Evolutionary conservation across 2,329 filamentous ascomycete species (phyloP).

Genomic region (Macroventuria anomochaeta): DNA sequence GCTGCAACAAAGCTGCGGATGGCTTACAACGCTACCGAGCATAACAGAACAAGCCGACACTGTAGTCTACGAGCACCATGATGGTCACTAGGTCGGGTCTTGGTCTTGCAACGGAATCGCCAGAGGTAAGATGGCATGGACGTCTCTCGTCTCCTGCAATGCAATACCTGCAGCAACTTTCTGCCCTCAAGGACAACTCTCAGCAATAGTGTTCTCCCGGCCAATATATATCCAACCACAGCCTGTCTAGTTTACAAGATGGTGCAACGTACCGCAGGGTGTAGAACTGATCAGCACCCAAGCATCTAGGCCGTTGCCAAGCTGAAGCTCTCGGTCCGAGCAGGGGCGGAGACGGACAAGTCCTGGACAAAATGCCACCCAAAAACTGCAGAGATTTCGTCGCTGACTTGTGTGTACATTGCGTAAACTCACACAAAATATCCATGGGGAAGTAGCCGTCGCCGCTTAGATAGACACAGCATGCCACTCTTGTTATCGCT

Average conservation of each 20-base stretch:
- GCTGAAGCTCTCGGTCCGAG: neutral
- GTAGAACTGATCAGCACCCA: neutral
- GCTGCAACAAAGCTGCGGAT: neutral
- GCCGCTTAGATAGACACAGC: neutral
- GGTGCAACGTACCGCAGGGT: neutral
- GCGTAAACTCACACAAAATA: neutral
- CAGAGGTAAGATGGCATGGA: neutral
- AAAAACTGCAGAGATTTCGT: neutral
- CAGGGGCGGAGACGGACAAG: neutral
- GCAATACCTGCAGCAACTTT: too few relatives aligned
- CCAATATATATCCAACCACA: neutral
- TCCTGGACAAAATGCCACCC: neutral
- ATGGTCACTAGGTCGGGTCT: neutral
- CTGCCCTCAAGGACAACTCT: neutral
- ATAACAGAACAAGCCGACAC: neutral
- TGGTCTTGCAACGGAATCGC: neutral
- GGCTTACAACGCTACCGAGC: neutral
- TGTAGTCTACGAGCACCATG: slow-evolving; percentile 1
- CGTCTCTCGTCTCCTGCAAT: neutral
- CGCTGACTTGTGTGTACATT: neutral
- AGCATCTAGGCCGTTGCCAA: slow-evolving; percentile 5
- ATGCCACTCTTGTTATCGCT: slow-evolving; percentile 11
- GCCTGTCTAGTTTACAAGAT: neutral
- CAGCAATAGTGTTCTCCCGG: too few relatives aligned
- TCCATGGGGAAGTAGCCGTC: neutral